phyloP scores from a whole-genome alignment of 2,329 filamentous ascomycete genomes.

The Esteya vermicola region DNA sequence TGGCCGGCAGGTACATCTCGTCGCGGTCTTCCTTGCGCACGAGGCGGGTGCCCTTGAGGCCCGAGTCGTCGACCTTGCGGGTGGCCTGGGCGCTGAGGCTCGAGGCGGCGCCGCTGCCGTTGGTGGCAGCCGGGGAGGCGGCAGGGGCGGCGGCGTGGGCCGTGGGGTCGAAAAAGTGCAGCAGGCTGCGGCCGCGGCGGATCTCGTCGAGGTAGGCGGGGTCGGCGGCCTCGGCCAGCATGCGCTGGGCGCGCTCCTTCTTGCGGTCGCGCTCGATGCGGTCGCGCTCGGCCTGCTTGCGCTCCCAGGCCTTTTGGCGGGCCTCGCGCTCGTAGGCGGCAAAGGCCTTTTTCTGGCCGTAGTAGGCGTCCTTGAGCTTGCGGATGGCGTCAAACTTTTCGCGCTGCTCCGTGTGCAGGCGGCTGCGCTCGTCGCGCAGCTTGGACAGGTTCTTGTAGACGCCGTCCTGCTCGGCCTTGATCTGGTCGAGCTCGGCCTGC shows the following conservation, averaged over 20 bases:
- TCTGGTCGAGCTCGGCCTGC: constrained; percentile 72
- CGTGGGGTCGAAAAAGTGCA: constrained; percentile 79
- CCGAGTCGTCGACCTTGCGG: constrained; percentile 73
- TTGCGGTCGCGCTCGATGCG: constrained; percentile 56
- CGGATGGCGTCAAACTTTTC: constrained; percentile 71
- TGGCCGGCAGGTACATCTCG: constrained; percentile 70
- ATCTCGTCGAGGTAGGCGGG: constrained; percentile 91
- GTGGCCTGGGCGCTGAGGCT: constrained; percentile 66
- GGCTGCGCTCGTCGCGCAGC: constrained; percentile 74
- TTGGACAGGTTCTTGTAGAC: constrained; percentile 77
- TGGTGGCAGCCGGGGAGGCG: constrained; percentile 16
- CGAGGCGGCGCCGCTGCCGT: constrained; percentile 55
- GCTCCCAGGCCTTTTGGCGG: constrained; percentile 61
- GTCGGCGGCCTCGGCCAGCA: constrained; percentile 68
- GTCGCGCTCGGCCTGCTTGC: constrained; percentile 67
- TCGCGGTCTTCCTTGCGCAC: constrained; percentile 77
- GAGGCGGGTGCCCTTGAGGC: constrained; percentile 72
- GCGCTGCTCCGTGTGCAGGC: constrained; percentile 73
- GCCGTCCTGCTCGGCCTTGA: constrained; percentile 86
- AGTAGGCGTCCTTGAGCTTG: constrained; percentile 83
- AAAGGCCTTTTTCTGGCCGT: constrained; percentile 66
- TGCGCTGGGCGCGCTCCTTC: constrained; percentile 60
- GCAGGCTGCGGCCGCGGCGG: constrained; percentile 70
- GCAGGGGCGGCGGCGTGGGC: too few relatives aligned
- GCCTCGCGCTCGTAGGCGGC: constrained; percentile 73